phyloP scores from a whole-genome alignment of 305 asterid genomes.

The Fraxinus nigra region DNA sequence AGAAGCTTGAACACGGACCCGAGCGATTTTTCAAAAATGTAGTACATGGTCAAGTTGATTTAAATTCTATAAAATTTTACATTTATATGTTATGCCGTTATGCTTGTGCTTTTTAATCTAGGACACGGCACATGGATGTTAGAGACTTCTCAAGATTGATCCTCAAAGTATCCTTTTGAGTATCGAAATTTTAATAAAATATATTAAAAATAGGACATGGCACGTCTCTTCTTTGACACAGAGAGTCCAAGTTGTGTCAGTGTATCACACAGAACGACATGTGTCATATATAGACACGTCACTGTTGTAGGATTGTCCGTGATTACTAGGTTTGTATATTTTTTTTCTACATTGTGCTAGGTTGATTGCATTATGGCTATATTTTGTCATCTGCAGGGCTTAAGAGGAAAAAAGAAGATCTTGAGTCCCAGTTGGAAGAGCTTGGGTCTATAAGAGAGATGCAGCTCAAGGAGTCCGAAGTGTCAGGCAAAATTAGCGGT shows the following conservation, averaged over 20 bases:
- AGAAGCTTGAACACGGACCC: not conserved
- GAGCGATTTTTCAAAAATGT: not conserved
- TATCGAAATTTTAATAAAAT: not conserved
- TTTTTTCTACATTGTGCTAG: slow-evolving; percentile 19
- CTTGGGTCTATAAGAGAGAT: slow-evolving; percentile 98
- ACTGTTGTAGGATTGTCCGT: not conserved
- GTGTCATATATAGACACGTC: not conserved
- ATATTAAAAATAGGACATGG: not conserved
- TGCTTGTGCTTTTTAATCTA: not conserved
- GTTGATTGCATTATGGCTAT: slow-evolving; percentile 23
- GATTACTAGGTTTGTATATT: slow-evolving; percentile 40
- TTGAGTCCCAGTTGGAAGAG: slow-evolving; percentile 78
- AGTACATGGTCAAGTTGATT: not conserved
- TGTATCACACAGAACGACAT: not conserved
- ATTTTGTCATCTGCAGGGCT: slow-evolving; percentile 48
- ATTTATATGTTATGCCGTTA: not conserved
- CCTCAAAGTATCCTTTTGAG: not conserved
- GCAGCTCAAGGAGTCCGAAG: slow-evolving; percentile 97
- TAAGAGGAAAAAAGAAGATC: slow-evolving; percentile 81
- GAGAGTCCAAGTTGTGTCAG: not conserved
- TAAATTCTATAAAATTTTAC: not conserved
- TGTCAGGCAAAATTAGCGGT: slow-evolving; percentile 94
- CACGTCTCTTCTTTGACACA: not conserved
- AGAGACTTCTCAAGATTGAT: not conserved
- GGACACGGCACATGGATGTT: not conserved